A percentile compares a stretch with the other conserved stretches of the same genome.
Conservation (phyloP, 257 asterid species). For the Scutellaria baicalensis region DNA sequence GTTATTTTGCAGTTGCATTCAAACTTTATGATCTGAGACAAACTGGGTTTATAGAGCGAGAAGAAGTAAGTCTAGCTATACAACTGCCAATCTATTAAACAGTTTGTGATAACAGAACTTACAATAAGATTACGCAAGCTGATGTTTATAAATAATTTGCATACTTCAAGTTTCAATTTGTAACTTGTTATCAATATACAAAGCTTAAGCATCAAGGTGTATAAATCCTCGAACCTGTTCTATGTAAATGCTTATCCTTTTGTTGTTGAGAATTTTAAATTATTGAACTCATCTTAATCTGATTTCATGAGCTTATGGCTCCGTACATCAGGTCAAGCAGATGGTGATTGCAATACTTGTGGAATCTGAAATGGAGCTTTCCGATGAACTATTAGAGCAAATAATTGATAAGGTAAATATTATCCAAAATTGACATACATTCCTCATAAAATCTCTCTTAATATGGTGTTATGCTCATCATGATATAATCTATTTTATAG, state of each 20-base stretch:
- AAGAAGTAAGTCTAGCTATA: conserved; percentile 31
- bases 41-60: conserved; percentile 54
- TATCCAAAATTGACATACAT: neutral
- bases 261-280: neutral
- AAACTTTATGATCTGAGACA: conserved; percentile 53
- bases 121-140: neutral
- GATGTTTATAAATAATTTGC: neutral
- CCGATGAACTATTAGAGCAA: conserved; percentile 64
- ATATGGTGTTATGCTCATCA: neutral
- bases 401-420: conserved; percentile 56
- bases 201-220: too few relatives aligned
- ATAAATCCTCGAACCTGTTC: neutral
- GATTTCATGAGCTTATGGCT: neutral
- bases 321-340: conserved; percentile 47
- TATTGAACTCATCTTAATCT: neutral
- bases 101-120: neutral
- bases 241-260: neutral
- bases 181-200: neutral
- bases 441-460: neutral
- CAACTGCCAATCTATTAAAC: neutral
- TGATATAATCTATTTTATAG: conserved; percentile 25
- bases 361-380: conserved; percentile 52
- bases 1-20: conserved; percentile 42
- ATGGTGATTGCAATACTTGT: conserved; percentile 67
- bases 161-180: neutral